Base-by-base conservation (phyloP, 176 grass and related monocot species). In the Thalia dealbata region DNA sequence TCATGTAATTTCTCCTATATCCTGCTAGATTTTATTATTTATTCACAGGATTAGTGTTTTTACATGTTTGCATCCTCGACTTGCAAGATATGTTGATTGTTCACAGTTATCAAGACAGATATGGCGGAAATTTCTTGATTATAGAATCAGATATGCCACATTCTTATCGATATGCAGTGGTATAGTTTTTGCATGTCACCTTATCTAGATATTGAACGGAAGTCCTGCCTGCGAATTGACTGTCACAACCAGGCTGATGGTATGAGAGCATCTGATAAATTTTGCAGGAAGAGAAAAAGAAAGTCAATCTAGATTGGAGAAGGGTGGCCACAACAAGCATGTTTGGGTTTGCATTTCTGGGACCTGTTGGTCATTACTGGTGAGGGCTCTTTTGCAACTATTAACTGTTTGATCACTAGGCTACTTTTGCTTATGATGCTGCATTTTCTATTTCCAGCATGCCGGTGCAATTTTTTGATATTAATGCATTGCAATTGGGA, bases 291-390 rank as follows among this genome's bases (percentile, higher is more conserved):
- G 81, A 85, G 81, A 71, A 91, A 82, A 83, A 88, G 81, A 85
- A 93, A 29, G 86, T 99, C 59, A 93, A 93, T 82, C 80, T 99
- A 73, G 82, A 91, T 87, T 99, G 95, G 95, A 99, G 59, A 77
- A 90, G 95, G 46, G 90, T 84, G 24, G 95, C 81, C 21, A 88
- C 90, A 67, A 93, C 90, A 69, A 99, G 95, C 65, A 93, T 86
- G 70, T 93, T 93, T 75, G 95, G 95, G 66, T 88, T 91, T 84
- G 91, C 90, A 84, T 91, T 93, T 71, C 87, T 93, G 75, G 95
- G 90, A 73, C 95, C 95, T 16, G 87, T 93, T 75, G 90, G 90
- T 43, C 85, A 93, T 83, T 93, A 91, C 75, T 99, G 90, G 95
- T 93, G 79, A 87, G 75, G 75, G 76, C 19, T 61, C 70, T 71